phyloP scores from a whole-genome alignment of 768 basidiomycete genomes.

The Lentinula guzmanii region DNA sequence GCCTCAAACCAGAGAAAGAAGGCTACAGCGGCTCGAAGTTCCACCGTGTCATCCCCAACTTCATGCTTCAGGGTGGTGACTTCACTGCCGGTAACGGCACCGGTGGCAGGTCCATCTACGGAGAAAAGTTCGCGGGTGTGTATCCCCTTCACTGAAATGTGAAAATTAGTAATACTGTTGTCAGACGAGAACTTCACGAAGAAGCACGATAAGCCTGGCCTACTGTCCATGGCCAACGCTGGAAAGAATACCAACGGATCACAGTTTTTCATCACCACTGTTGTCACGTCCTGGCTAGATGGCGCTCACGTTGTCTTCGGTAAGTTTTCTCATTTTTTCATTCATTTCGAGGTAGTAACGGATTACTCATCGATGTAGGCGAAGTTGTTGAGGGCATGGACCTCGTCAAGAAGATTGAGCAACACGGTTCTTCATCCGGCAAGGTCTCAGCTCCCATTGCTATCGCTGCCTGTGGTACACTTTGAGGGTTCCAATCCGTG shows the following conservation, averaged over 20 bases:
- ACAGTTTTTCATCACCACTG: constrained; percentile 98
- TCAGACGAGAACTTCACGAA: constrained; percentile 6
- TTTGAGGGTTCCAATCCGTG: not conserved
- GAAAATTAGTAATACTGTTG: not conserved
- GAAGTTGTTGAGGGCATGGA: constrained; percentile 4
- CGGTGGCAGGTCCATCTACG: constrained; percentile 90
- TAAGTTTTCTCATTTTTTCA: not conserved
- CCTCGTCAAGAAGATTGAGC: constrained; percentile 3
- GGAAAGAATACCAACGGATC: constrained; percentile 90
- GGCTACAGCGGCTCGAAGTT: constrained; percentile 57
- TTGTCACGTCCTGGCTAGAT: constrained; percentile 90
- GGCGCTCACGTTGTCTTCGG: constrained; percentile 8
- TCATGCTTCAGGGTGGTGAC: constrained; percentile 97
- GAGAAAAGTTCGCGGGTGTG: constrained; percentile 75
- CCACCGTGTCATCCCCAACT: constrained; percentile 97
- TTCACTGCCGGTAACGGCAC: constrained; percentile 87
- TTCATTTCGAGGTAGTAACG: not conserved
- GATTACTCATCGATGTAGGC: not conserved
- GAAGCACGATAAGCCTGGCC: constrained; percentile 3
- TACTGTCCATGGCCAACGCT: constrained; percentile 73
- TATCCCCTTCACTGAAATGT: not conserved
- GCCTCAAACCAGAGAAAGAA: constrained; percentile 59
- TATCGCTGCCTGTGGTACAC: constrained; percentile 1
- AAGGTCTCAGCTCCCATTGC: not conserved
- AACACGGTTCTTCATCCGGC: not conserved